Base-by-base conservation (phyloP, 306 rosid species). In the Carpinus fangiana region DNA sequence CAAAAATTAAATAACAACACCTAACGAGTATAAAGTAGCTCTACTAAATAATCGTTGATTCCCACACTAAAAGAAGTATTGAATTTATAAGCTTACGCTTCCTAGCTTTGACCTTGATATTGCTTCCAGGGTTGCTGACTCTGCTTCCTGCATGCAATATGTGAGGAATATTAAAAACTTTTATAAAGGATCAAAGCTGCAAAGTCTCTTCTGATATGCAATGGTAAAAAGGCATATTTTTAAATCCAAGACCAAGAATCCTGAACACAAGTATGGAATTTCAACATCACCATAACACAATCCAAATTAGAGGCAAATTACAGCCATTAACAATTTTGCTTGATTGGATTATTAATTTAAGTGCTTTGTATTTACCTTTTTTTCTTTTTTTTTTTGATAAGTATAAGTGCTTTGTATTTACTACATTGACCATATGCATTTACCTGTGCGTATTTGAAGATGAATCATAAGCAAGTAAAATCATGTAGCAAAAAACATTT, bases 61-160 rank as follows among this genome's bases (percentile, higher is more conserved):
- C 73, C 28, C 43, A 72, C 56, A 56, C 12, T n/a, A 78, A 70
- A 51, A 79, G 77, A 54, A 56, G 83, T 68, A 71, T 79, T 68
- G 59, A 74, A 79, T 60, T 38, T 36, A 77, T 38, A 77, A 28
- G 66, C 96, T 79, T 91, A 95, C 97, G 81, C 84, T 91, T 86
- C 97, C 98, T 73, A 85, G 78, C 89, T 89, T 95, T 71, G 98
- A 92, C 89, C 90, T 91, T 67, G 98, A 94, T 77, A 87, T 91
- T 79, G 97, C 98, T 86, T 95, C 98, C 69, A 95, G 97, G 65
- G 96, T 92, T 60, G 98, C 97, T 26, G 92, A 79, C 87, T 95
- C 98, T 80, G 91, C 89, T 86, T 95, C 98, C 98, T 95, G 92
- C 86, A 81, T 43, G 53, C 73, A 76, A 86, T 28, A 70, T 43